A percentile compares a stretch with the other conserved stretches of the same genome.
phyloP scores from a whole-genome alignment of 2,329 filamentous ascomycete species.

The Aspergillus piperis region DNA sequence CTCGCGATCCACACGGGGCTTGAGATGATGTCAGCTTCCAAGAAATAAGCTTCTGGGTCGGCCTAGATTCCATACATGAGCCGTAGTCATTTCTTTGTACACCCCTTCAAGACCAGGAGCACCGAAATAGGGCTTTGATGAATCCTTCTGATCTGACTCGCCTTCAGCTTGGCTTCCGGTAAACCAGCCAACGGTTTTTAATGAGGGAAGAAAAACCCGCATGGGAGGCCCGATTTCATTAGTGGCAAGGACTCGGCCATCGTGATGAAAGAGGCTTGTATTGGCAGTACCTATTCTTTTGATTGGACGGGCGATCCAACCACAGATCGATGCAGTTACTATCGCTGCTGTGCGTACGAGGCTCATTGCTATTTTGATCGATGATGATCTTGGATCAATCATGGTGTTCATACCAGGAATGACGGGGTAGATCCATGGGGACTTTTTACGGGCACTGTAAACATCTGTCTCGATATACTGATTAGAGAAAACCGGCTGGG shows the following conservation, averaged over 20 bases:
- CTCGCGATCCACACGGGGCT: conserved; percentile 63
- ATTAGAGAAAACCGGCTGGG: conserved; percentile 67
- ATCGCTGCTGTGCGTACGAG: conserved; percentile 31
- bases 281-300: conserved; percentile 72
- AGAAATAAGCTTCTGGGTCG: too few relatives aligned
- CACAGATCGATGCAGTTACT: conserved; percentile 59
- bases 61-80: conserved; percentile 8
- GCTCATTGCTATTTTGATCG: not conserved
- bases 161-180: conserved; percentile 60
- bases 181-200: conserved; percentile 72
- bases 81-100: conserved; percentile 17
- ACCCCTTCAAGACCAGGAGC: conserved; percentile 37
- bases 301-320: conserved; percentile 56
- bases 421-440: conserved; percentile 55
- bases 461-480: conserved; percentile 70
- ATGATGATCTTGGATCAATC: not conserved
- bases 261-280: conserved; percentile 66
- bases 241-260: conserved; percentile 67
- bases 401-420: conserved; percentile 62
- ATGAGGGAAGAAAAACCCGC: conserved; percentile 61
- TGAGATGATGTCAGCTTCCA: conserved; percentile 25
- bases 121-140: not conserved
- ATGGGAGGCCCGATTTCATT: conserved; percentile 73
- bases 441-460: conserved; percentile 57
- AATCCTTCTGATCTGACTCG: conserved; percentile 9